These are phyloP conservation scores for Leishmania martiniquensis DNA, from an alignment of 208 protist genomes.

Conservation along the genomic window DNA sequence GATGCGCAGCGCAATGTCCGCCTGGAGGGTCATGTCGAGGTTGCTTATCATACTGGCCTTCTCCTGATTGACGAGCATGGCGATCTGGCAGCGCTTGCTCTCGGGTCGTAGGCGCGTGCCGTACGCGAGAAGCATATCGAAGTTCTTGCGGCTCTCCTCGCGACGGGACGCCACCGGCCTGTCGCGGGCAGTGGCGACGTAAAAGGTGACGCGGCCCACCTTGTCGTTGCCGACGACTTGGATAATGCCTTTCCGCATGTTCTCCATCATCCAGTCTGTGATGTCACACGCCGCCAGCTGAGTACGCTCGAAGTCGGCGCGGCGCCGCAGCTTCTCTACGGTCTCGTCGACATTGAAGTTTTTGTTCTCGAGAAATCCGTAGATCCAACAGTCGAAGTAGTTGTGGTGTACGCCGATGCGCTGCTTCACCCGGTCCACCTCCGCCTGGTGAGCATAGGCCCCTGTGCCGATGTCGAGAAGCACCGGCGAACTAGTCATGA, in stretches of 20 bases:
- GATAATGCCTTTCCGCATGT: slow-evolving; percentile 72
- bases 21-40: slow-evolving; percentile 80
- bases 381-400: slow-evolving; percentile 88
- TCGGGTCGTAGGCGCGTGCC: slow-evolving; percentile 61
- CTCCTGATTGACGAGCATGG: slow-evolving; percentile 82
- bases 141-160: slow-evolving; percentile 55
- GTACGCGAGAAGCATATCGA: slow-evolving; percentile 84
- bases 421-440: slow-evolving; percentile 71
- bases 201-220: slow-evolving; percentile 58
- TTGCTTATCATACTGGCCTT: slow-evolving; percentile 73
- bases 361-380: slow-evolving; percentile 87
- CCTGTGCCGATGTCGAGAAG: slow-evolving; percentile 54
- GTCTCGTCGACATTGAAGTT: slow-evolving; percentile 79
- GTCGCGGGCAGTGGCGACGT: slow-evolving; percentile 62
- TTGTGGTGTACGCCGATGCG: slow-evolving; percentile 63
- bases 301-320: slow-evolving; percentile 64
- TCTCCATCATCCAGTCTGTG: slow-evolving; percentile 72
- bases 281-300: slow-evolving; percentile 62
- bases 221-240: slow-evolving; percentile 81
- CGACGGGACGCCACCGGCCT: slow-evolving; percentile 39
- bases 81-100: slow-evolving; percentile 63
- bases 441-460: slow-evolving; percentile 56
- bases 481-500: slow-evolving; percentile 37
- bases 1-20: slow-evolving; percentile 72
- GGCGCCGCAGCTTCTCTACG: slow-evolving; percentile 68